Base-by-base conservation (phyloP, 345 rosid genomes). In the Viola odorata region DNA sequence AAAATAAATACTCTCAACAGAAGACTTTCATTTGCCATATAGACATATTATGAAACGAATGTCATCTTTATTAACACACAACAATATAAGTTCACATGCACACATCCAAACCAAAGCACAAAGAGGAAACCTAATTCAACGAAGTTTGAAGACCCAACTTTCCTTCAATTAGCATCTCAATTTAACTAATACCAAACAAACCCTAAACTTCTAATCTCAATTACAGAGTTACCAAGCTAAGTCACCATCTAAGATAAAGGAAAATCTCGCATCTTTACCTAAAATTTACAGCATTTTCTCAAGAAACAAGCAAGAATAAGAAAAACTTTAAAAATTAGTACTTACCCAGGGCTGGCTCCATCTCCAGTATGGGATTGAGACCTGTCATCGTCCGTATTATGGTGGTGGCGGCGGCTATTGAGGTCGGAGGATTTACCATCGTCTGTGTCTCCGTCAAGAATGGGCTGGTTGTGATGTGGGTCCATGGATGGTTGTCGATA, bases 321-420 rank as follows among this genome's bases (percentile, higher is more conserved):
- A 3, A 63, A 37, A 40, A 54, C 51, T 42, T 44, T 7, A 3
- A 32, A 11, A 11, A 4, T 7, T 12, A 47, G 9, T 11, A 16
- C 41, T 38, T 77, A 88, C 95, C 87, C 91, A 6, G 89, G 87
- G 44, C 91, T 85, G 16, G 87, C 83, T 71, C 87, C 91, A 58
- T 84, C 83, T 2, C 87, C 85, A 13, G 83, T 63, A 67, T 71
- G 88, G 57, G 80, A 79, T 5, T 74, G 85, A 68, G 85, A 72
- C 82, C 65, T 79, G 66, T 82, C 79, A 13, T 81, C 83, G 8
- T 77, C 86, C 0, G 63, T 11, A 42, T 7, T 7, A 7, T 42
- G n/a, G n/a, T 12, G 13, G 50, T 47, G 13, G 50, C 56, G 36
- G 70, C 2, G 32, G 32, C 32, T 23, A 23, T 23, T 52, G 50